Conservation (phyloP, 768 basidiomycete genomes). For the Lenzites betulinus region DNA sequence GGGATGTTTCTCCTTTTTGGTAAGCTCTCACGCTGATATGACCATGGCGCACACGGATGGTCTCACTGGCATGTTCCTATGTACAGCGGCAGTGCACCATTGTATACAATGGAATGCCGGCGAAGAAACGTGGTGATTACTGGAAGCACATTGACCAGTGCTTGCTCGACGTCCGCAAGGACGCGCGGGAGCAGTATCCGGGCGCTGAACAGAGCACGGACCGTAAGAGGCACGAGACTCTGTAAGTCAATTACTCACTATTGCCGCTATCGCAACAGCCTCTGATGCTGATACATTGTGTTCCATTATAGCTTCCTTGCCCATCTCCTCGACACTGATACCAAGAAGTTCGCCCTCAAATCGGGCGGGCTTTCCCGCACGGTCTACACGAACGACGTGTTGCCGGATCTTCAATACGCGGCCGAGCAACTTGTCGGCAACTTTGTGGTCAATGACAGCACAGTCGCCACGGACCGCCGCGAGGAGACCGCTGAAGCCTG, state of each 20-base stretch:
- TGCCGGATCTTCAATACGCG: not conserved
- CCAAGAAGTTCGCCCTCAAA: not conserved
- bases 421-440: not conserved
- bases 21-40: not conserved
- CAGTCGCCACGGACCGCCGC: not conserved
- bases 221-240: not conserved
- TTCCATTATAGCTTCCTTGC: not conserved
- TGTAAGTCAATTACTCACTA: not conserved
- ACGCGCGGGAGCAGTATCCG: not conserved
- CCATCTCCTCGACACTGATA: not conserved
- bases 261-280: no score
- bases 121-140: not conserved
- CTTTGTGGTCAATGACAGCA: not conserved
- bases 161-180: not conserved
- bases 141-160: not conserved
- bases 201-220: not conserved
- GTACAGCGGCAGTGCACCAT: not conserved
- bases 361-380: not conserved
- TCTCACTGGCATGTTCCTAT: not conserved
- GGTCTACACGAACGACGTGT: not conserved
- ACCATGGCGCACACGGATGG: not conserved
- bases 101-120: not conserved
- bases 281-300: not conserved
- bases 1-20: slow-evolving; percentile 15
- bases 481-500: no score